A percentile compares a stretch with the other conserved stretches of the same genome.
These are phyloP conservation scores for Rachicladosporium sp. DNA, from an alignment of 2,329 filamentous ascomycete species.

Conservation along the genomic window DNA sequence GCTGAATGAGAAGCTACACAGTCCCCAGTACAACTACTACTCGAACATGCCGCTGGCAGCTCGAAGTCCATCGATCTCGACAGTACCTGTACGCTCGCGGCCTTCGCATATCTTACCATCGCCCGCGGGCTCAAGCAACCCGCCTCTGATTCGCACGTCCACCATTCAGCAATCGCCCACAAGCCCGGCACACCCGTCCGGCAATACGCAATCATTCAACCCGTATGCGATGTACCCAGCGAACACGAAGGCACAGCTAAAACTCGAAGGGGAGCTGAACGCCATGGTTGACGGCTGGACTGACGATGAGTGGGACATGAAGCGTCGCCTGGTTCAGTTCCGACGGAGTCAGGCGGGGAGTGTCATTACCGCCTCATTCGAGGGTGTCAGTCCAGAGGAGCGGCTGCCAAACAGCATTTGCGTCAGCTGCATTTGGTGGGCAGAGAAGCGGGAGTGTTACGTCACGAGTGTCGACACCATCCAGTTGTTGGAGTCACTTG, in stretches of 20 bases:
- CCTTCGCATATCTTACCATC: slow-evolving; percentile 30
- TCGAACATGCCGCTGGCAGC: slow-evolving; percentile 10
- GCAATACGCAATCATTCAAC: slow-evolving; percentile 45
- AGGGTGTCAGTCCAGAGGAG: slow-evolving; percentile 65
- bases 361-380: slow-evolving; percentile 69
- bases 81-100: slow-evolving; percentile 13
- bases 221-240: slow-evolving; percentile 65
- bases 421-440: slow-evolving; percentile 97
- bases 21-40: slow-evolving; percentile 24
- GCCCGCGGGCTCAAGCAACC: slow-evolving; percentile 36
- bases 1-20: slow-evolving; percentile 15
- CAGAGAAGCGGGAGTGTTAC: slow-evolving; percentile 77
- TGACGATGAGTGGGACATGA: slow-evolving; percentile 63
- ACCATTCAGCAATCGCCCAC: slow-evolving; percentile 46
- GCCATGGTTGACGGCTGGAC: slow-evolving; percentile 77
- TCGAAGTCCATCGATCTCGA: slow-evolving; percentile 18
- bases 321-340: slow-evolving; percentile 80
- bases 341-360: slow-evolving; percentile 69
- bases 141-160: slow-evolving; percentile 55
- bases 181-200: slow-evolving; percentile 24
- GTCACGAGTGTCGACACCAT: slow-evolving; percentile 97
- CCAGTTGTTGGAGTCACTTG: slow-evolving; percentile 80
- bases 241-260: slow-evolving; percentile 64
- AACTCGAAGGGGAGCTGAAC: slow-evolving; percentile 75
- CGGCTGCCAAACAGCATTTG: slow-evolving; percentile 75